These are phyloP conservation scores for Fusarium sp. DNA, from an alignment of 2,329 filamentous ascomycete genomes.

Conservation along the genomic window DNA sequence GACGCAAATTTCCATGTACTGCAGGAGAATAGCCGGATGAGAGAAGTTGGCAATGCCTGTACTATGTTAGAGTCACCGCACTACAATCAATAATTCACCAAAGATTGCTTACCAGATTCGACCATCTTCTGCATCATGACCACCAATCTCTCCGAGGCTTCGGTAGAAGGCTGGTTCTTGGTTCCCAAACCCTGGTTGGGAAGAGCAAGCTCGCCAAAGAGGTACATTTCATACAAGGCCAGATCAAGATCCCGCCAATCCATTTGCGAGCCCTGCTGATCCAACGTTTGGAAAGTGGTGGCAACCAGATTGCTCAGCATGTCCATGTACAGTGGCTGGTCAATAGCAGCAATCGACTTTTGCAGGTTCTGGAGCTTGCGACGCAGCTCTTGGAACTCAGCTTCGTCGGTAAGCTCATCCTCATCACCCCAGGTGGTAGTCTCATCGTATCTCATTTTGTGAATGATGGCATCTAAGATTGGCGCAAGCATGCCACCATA, in stretches of 20 bases:
- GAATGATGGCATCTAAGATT: constrained; percentile 90
- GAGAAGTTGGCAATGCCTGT: constrained; percentile 84
- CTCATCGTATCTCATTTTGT: constrained; percentile 98
- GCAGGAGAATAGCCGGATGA: constrained; percentile 90
- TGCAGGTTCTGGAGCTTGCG: constrained; percentile 91
- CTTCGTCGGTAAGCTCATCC: constrained; percentile 95
- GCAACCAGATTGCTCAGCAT: constrained; percentile 89
- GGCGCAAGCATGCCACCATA: constrained; percentile 87
- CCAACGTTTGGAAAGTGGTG: constrained; percentile 84
- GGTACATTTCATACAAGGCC: constrained; percentile 92
- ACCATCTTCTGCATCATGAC: constrained; percentile 98
- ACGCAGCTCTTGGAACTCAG: constrained; percentile 94
- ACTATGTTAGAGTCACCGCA: constrained; percentile 33
- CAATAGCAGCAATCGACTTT: constrained; percentile 89
- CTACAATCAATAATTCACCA: neutral
- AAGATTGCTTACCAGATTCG: constrained; percentile 77
- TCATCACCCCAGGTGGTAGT: constrained; percentile 93
- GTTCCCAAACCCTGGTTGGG: constrained; percentile 86
- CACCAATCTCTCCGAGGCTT: constrained; percentile 83
- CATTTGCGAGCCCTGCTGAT: constrained; percentile 77
- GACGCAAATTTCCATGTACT: constrained; percentile 99
- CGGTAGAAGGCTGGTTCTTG: constrained; percentile 83
- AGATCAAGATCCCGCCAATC: constrained; percentile 97
- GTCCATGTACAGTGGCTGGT: constrained; percentile 89
- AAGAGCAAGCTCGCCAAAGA: constrained; percentile 94